phyloP scores from a whole-genome alignment of 768 basidiomycete species.

The Tylopilus sp. region DNA sequence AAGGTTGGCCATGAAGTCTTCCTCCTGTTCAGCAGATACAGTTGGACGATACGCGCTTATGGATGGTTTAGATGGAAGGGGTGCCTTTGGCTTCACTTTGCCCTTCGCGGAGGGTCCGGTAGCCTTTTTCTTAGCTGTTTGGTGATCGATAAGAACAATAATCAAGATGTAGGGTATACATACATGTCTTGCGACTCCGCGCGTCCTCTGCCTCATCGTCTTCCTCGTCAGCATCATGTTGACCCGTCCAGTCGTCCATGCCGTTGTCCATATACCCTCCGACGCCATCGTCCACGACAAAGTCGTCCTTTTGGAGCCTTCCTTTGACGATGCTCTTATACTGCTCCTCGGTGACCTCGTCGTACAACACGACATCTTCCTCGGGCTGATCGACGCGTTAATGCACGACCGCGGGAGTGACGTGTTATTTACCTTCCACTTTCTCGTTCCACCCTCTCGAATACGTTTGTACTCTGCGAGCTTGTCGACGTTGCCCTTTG shows the following conservation, averaged over 20 bases:
- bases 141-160: slow-evolving; percentile 4
- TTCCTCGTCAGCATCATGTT: slow-evolving; percentile 52
- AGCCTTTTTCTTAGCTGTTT: slow-evolving; percentile 28
- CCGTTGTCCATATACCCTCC: slow-evolving; percentile 94
- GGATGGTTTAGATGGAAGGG: slow-evolving; percentile 52
- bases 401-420: slow-evolving; percentile 1
- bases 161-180: slow-evolving; percentile 10
- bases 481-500: slow-evolving; percentile 34
- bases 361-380: slow-evolving; percentile 73
- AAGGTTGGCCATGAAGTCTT: slow-evolving; percentile 84
- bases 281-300: slow-evolving; percentile 91
- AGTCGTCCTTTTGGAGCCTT: slow-evolving; percentile 84
- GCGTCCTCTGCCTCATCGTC: slow-evolving; percentile 43
- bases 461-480: slow-evolving; percentile 59
- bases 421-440: slow-evolving; percentile 48
- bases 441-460: slow-evolving; percentile 55
- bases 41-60: slow-evolving; percentile 80
- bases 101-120: slow-evolving; percentile 26
- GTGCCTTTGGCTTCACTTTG: slow-evolving; percentile 43
- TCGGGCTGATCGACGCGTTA: slow-evolving; percentile 37
- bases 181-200: slow-evolving; percentile 40
- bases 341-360: slow-evolving; percentile 86
- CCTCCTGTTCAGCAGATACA: slow-evolving; percentile 75
- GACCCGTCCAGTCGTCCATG: slow-evolving; percentile 87
- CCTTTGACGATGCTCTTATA: slow-evolving; percentile 83